These are phyloP conservation scores for Coemansia sp. DNA, from an alignment of 192 early-diverging fungal species.

Conservation along the genomic window DNA sequence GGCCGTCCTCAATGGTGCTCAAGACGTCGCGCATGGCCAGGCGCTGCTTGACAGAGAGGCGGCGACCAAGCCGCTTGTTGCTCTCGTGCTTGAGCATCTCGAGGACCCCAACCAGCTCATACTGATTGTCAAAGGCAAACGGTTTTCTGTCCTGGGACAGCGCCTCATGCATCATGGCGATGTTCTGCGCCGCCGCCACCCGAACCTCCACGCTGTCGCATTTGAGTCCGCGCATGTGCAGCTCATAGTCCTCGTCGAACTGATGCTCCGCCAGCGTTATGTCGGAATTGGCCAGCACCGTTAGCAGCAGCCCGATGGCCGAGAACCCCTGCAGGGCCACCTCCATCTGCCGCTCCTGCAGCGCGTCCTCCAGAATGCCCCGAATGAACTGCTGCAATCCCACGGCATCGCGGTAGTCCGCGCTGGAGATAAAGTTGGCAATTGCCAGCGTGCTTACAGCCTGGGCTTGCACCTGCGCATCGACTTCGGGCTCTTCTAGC, in stretches of 20 bases:
- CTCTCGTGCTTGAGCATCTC: conserved; percentile 59
- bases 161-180: conserved; percentile 68
- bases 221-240: conserved; percentile 57
- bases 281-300: conserved; percentile 23
- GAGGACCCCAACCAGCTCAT: conserved; percentile 59
- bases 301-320: conserved; percentile 36
- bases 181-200: conserved; percentile 69
- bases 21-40: conserved; percentile 67
- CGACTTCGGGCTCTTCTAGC: conserved; percentile 4
- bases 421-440: conserved; percentile 40
- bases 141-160: conserved; percentile 20
- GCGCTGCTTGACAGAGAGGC: conserved; percentile 58
- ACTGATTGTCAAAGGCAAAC: conserved; percentile 58
- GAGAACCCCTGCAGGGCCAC: conserved; percentile 30
- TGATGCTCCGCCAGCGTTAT: conserved; percentile 20
- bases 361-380: conserved; percentile 7
- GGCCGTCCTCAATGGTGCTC: conserved; percentile 56
- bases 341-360: background rate
- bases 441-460: conserved; percentile 30
- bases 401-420: conserved; percentile 32
- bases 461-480: conserved; percentile 12
- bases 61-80: conserved; percentile 56
- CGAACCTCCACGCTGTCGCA: conserved; percentile 61
- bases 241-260: conserved; percentile 26
- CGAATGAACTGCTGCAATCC: conserved; percentile 17